Percentiles rank a stretch among this genome's conserved stretches.
These are phyloP conservation scores for Phyllosticta citrichinensis DNA, from an alignment of 2,329 filamentous ascomycete genomes.

Conservation along the genomic window DNA sequence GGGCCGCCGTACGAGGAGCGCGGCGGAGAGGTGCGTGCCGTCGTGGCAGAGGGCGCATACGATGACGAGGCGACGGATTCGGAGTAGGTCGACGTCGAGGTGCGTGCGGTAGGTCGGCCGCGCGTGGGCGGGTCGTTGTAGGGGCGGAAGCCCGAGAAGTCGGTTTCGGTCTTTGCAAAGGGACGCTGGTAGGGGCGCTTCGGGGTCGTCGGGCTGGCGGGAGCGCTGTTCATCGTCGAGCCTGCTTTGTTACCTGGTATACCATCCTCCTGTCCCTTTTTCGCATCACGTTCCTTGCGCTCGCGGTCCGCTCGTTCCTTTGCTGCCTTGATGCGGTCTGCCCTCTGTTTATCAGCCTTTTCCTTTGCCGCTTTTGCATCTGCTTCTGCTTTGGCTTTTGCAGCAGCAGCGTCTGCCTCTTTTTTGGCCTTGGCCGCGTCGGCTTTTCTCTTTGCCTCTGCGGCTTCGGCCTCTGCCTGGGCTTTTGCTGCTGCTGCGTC, in stretches of 20 bases:
- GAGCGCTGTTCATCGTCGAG: slow-evolving; percentile 13
- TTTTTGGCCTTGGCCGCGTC: slow-evolving; percentile 22
- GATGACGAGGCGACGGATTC: slow-evolving; percentile 51
- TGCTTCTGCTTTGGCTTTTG: slow-evolving; percentile 26
- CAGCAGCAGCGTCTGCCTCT: slow-evolving; percentile 30
- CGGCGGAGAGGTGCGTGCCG: slow-evolving; percentile 72
- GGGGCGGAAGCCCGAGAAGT: slow-evolving; percentile 60
- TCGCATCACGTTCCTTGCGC: slow-evolving; percentile 27
- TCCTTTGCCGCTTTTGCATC: slow-evolving; percentile 20
- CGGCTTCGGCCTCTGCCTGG: slow-evolving; percentile 24
- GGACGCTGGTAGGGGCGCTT: slow-evolving; percentile 35
- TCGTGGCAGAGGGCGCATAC: slow-evolving; percentile 76
- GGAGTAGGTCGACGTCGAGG: slow-evolving; percentile 49
- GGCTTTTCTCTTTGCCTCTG: slow-evolving; percentile 19
- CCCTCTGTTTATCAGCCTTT: slow-evolving; percentile 17
- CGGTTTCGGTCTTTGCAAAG: slow-evolving; percentile 54
- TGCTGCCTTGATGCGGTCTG: slow-evolving; percentile 26
- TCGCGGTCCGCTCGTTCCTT: slow-evolving; percentile 30
- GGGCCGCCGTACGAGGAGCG: slow-evolving; percentile 60
- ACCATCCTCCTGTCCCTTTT: slow-evolving; percentile 16
- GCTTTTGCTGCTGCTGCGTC: slow-evolving; percentile 25
- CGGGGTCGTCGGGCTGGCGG: slow-evolving; percentile 21
- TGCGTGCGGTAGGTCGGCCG: slow-evolving; percentile 46
- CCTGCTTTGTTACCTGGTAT: slow-evolving; percentile 10
- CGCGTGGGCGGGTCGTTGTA: slow-evolving; percentile 53